These are phyloP conservation scores for Cyclotella cryptica DNA, from an alignment of 108 stramenopile species.

Conservation along the genomic window DNA sequence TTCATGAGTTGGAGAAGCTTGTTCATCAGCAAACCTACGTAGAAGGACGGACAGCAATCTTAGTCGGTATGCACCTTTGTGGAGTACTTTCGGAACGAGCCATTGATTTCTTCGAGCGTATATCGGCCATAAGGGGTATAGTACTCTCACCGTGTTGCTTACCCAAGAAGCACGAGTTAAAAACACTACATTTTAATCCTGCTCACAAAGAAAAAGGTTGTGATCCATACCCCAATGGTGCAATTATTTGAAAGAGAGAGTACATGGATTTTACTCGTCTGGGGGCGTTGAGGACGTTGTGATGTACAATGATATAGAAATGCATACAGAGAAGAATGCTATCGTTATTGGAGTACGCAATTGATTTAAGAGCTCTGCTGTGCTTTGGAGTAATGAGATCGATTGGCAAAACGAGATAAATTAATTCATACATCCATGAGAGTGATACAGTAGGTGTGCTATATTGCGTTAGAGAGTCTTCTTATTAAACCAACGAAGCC, in stretches of 20 bases:
- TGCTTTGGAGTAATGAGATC: no score
- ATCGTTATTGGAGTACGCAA: conserved; percentile 30
- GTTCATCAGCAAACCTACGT: conserved; percentile 19
- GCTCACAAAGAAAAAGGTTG: conserved; percentile 3
- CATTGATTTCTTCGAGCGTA: conserved; percentile 35
- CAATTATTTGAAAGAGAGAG: conserved; percentile 30
- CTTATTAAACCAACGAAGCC: conserved; percentile 39
- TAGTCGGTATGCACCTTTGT: conserved; percentile 48
- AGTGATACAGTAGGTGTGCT: no score
- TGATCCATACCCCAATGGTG: conserved; percentile 26
- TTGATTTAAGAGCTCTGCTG: background rate
- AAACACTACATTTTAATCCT: background rate
- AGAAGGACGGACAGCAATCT: conserved; percentile 19
- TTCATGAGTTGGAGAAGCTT: conserved; percentile 22
- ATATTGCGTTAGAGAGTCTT: background rate
- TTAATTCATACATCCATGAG: no score
- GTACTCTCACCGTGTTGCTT: conserved; percentile 48
- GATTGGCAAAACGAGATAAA: no score
- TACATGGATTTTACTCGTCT: conserved; percentile 2
- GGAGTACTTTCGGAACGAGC: conserved; percentile 38
- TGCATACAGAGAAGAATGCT: conserved; percentile 41
- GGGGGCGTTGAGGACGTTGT: conserved; percentile 4
- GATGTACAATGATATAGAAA: conserved; percentile 25
- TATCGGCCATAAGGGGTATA: conserved; percentile 29
- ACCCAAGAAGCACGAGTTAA: conserved; percentile 34